A percentile compares a stretch with the other conserved stretches of the same genome.
Evolutionary conservation across 164 flowering plant species (phyloP).

Genomic region (Malania oleifera): DNA sequence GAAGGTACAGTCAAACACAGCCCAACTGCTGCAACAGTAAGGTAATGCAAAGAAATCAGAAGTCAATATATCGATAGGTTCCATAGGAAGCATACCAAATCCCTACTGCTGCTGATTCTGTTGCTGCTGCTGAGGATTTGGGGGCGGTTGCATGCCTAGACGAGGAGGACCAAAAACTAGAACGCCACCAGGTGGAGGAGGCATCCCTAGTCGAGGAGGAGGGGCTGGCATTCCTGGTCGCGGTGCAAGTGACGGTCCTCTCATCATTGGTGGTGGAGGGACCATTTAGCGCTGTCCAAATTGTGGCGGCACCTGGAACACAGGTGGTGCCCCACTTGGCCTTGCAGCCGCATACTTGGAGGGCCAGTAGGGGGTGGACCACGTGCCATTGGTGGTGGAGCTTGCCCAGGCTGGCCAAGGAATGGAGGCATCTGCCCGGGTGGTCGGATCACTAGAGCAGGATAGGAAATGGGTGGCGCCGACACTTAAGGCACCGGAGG

Average conservation of each 20-base stretch:
- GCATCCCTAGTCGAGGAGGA: slow-evolving; percentile 2
- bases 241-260: slow-evolving; percentile 46
- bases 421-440: slow-evolving; percentile 54
- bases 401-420: slow-evolving; percentile 49
- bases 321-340: slow-evolving; percentile 48
- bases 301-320: slow-evolving; percentile 32
- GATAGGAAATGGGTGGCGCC: slow-evolving; percentile 62
- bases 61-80: too few relatives aligned
- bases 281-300: slow-evolving; percentile 36
- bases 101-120: slow-evolving; percentile 27
- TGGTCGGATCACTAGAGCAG: slow-evolving; percentile 52
- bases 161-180: slow-evolving; percentile 67
- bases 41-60: too few relatives aligned
- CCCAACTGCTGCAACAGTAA: too few relatives aligned
- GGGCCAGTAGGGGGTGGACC: slow-evolving; percentile 44
- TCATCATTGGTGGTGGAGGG: slow-evolving; percentile 60
- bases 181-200: slow-evolving; percentile 74
- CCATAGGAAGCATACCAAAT: slow-evolving; percentile 14
- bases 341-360: slow-evolving; percentile 30
- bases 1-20: too few relatives aligned
- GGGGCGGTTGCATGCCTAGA: slow-evolving; percentile 82
- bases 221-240: slow-evolving; percentile 53
- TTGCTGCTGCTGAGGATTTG: slow-evolving; percentile 39
- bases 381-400: slow-evolving; percentile 30
- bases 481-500: slow-evolving; percentile 58